Evolutionary conservation across 805 yeast genomes (phyloP).

Genomic region (Lachancea meyersii): DNA sequence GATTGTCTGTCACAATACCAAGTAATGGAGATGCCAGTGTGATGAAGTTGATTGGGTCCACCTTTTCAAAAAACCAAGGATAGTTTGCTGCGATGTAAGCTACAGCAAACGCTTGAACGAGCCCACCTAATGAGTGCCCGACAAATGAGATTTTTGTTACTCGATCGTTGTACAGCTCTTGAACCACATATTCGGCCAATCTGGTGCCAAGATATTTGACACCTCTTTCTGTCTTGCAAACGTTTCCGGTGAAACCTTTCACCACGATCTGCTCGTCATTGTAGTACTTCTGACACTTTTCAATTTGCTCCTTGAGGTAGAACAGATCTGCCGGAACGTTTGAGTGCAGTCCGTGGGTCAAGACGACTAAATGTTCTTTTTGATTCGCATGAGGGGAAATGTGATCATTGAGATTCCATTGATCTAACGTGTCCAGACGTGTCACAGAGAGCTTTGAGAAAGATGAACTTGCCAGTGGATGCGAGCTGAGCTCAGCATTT

Average conservation of each 20-base stretch:
- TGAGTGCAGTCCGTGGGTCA: constrained; percentile 76
- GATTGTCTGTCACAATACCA: constrained; percentile 74
- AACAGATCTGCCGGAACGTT: constrained; percentile 71
- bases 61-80: constrained; percentile 58
- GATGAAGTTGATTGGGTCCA: constrained; percentile 61
- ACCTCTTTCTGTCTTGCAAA: constrained; percentile 75
- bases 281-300: constrained; percentile 36
- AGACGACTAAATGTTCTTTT: constrained; percentile 59
- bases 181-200: constrained; percentile 58
- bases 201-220: constrained; percentile 66
- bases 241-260: constrained; percentile 63
- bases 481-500: constrained; percentile 16
- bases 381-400: constrained; percentile 13
- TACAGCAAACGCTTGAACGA: constrained; percentile 69
- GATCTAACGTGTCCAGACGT: constrained; percentile 51
- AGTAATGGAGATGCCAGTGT: constrained; percentile 69
- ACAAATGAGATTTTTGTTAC: constrained; percentile 59
- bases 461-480: constrained; percentile 29
- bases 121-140: constrained; percentile 77
- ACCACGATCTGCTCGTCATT: constrained; percentile 46
- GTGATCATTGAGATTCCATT: constrained; percentile 60
- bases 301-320: constrained; percentile 64
- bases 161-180: constrained; percentile 39
- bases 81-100: constrained; percentile 62
- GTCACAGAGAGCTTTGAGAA: constrained; percentile 40